Percentiles rank a stretch among this genome's conserved stretches.
Evolutionary conservation across 768 basidiomycete species (phyloP).

Genomic region (Russula vinacea): DNA sequence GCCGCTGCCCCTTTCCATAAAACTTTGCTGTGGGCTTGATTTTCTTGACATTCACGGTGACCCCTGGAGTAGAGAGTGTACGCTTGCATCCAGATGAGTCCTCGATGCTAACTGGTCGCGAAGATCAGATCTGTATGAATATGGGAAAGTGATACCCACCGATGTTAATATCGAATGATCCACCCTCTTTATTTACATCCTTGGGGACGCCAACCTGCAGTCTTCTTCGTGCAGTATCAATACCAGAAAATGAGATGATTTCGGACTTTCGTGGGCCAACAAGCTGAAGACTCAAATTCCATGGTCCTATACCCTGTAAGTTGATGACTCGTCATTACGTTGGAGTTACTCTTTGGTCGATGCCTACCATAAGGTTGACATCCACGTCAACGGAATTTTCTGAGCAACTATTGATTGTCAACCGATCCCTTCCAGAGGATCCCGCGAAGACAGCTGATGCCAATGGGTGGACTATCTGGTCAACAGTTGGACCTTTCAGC

Average conservation of each 20-base stretch:
- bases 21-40: constrained; percentile 89
- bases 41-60: constrained; percentile 82
- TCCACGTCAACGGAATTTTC: constrained; percentile 72
- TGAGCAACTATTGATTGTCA: constrained; percentile 70
- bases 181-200: constrained; percentile 62
- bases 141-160: constrained; percentile 42
- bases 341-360: background rate
- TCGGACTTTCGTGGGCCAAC: constrained; percentile 71
- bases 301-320: constrained; percentile 79
- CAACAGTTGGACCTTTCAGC: constrained; percentile 72
- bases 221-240: constrained; percentile 52
- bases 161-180: constrained; percentile 75
- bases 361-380: constrained; percentile 71
- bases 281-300: constrained; percentile 80
- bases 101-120: constrained; percentile 68
- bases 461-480: constrained; percentile 86
- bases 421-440: constrained; percentile 46
- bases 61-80: constrained; percentile 66
- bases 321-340: constrained; percentile 10
- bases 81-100: constrained; percentile 88
- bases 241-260: constrained; percentile 51
- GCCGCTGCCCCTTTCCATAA: constrained; percentile 62
- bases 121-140: constrained; percentile 24
- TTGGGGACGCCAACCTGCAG: constrained; percentile 67
- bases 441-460: constrained; percentile 70